phyloP scores from a whole-genome alignment of 2,329 filamentous ascomycete genomes.

The Alternaria atra region DNA sequence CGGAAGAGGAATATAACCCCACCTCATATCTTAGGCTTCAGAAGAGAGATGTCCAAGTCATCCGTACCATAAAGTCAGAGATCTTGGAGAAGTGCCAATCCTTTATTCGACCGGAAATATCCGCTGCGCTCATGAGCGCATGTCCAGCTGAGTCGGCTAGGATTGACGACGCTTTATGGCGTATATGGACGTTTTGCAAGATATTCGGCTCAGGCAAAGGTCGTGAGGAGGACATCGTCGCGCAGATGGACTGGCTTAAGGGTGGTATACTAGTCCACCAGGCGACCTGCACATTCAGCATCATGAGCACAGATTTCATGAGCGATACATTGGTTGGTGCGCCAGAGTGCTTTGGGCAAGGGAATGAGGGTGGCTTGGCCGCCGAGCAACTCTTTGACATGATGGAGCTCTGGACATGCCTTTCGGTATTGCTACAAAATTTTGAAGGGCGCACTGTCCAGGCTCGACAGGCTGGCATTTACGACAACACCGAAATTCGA shows the following conservation, averaged over 20 bases:
- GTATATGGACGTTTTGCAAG: slow-evolving; percentile 72
- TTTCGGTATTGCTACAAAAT: slow-evolving; percentile 64
- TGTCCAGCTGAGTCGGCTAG: slow-evolving; percentile 58
- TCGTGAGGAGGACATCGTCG: slow-evolving; percentile 66
- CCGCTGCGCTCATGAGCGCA: slow-evolving; percentile 61
- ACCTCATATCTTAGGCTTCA: slow-evolving; percentile 62
- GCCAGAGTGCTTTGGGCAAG: slow-evolving; percentile 65
- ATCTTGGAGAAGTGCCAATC: slow-evolving; percentile 64
- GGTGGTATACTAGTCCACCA: slow-evolving; percentile 63
- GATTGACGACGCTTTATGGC: slow-evolving; percentile 70
- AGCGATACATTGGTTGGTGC: slow-evolving; percentile 64
- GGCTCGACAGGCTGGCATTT: slow-evolving; percentile 65
- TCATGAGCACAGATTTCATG: slow-evolving; percentile 61
- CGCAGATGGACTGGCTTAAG: slow-evolving; percentile 70
- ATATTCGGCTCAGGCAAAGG: slow-evolving; percentile 68
- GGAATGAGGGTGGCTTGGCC: slow-evolving; percentile 64
- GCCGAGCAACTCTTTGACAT: slow-evolving; percentile 69
- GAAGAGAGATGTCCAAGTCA: slow-evolving; percentile 62
- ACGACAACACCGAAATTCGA: slow-evolving; percentile 58
- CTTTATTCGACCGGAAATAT: slow-evolving; percentile 66
- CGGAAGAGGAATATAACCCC: slow-evolving; percentile 63
- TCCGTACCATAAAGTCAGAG: slow-evolving; percentile 64
- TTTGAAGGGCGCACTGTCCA: slow-evolving; percentile 64
- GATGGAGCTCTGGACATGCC: slow-evolving; percentile 70
- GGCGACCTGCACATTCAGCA: slow-evolving; percentile 55